These are phyloP conservation scores for Saraca asoca DNA, from an alignment of 331 rosid genomes.

Conservation along the genomic window DNA sequence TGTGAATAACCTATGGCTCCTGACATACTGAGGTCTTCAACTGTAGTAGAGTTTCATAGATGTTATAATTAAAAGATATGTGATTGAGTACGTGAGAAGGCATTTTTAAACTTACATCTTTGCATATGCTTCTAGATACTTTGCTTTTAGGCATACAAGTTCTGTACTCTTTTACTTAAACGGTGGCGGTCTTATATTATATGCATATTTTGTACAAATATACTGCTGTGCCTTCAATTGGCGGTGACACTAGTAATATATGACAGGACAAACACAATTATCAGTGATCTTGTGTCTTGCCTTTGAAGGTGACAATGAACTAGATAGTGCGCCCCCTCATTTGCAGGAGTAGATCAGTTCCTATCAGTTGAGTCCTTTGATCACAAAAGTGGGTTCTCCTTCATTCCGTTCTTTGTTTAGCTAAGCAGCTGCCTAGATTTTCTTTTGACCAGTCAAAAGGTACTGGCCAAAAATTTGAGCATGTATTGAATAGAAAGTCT, in stretches of 20 bases:
- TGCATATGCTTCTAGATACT: not conserved
- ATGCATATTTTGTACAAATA: not conserved
- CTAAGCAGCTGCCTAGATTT: constrained; percentile 19
- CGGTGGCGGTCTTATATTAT: not conserved
- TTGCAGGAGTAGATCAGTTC: constrained; percentile 61
- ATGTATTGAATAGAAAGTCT: not conserved
- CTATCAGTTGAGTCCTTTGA: constrained; percentile 84
- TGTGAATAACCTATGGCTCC: not conserved
- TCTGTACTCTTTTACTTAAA: not conserved
- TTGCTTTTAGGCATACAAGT: constrained; percentile 12
- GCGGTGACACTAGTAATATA: constrained; percentile 31
- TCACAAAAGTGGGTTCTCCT: constrained; percentile 75
- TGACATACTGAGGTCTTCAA: not conserved
- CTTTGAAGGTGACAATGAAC: constrained; percentile 48
- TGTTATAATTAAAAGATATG: constrained; percentile 5
- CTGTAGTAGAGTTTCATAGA: not conserved
- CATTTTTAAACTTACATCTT: not conserved
- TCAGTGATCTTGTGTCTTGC: constrained; percentile 72
- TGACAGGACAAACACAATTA: constrained; percentile 61
- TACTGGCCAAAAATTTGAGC: constrained; percentile 1
- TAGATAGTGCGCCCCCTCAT: constrained; percentile 49
- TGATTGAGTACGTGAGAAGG: constrained; percentile 3
- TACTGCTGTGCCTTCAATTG: constrained; percentile 12
- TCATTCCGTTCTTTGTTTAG: constrained; percentile 24
- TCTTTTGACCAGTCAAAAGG: constrained; percentile 14